Evolutionary conservation across 345 rosid species (phyloP).

Genomic region (Hibiscus mutabilis): DNA sequence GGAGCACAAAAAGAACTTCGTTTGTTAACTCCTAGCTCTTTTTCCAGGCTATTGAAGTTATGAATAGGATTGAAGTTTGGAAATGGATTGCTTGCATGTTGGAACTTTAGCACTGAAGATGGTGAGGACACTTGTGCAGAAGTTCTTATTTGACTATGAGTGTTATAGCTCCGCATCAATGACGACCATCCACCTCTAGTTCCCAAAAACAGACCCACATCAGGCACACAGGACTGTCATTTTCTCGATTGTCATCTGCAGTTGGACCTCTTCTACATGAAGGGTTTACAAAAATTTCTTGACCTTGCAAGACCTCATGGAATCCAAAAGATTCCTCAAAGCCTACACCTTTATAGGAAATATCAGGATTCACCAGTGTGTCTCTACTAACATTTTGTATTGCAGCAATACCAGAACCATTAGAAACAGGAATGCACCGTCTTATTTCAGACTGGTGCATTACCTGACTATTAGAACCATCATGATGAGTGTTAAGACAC

Average conservation of each 20-base stretch:
- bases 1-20: constrained; percentile 10
- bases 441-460: constrained; percentile 31
- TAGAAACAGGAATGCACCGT: constrained; percentile 33
- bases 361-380: constrained; percentile 19
- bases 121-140: constrained; percentile 56
- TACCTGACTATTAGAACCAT: constrained; percentile 40
- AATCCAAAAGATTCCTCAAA: constrained; percentile 59
- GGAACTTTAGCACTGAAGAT: constrained; percentile 69
- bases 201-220: constrained; percentile 32
- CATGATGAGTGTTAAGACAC: constrained; percentile 46
- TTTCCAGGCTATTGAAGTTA: constrained; percentile 20
- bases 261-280: constrained; percentile 28
- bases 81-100: constrained; percentile 32
- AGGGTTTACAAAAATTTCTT: constrained; percentile 69
- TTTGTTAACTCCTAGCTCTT: constrained; percentile 11
- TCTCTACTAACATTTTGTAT: constrained; percentile 22
- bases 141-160: constrained; percentile 17
- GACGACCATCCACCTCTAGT: constrained; percentile 55
- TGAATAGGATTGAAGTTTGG: constrained; percentile 10
- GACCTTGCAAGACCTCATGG: constrained; percentile 99
- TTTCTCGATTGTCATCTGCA: constrained; percentile 30
- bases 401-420: constrained; percentile 24
- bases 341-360: constrained; percentile 42
- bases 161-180: constrained; percentile 32
- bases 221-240: constrained; percentile 28